Base-by-base conservation (phyloP, 306 rosid genomes). In the Delonix regia region DNA sequence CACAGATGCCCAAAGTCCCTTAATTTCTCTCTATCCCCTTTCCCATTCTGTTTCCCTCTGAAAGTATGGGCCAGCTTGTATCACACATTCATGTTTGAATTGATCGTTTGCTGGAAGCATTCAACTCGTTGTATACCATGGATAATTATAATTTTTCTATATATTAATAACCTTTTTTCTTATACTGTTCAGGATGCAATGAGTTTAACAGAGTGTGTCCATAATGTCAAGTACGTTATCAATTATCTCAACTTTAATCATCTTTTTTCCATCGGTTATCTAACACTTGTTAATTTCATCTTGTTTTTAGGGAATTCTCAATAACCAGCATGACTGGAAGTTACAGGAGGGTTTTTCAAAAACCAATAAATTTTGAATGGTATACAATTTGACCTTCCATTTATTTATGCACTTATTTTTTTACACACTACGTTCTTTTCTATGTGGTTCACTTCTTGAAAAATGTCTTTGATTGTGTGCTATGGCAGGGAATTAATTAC, bases 301-400 rank as follows among this genome's bases (percentile, higher is more conserved):
- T 70, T 69, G 71, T 81, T 73, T 55, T 78, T 8, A 95, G 98
- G 93, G 99, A 95, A 84, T 95, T 95, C 85, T 95, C 99, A 19
- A 91, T 95, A 74, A 87, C 98, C 22, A 85, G 80, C 75, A 71
- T 95, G 89, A 95, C 96, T 24, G 99, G 98, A 81, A 84, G 98
- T 80, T 95, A 91, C 74, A 87, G 99, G 85, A 89, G 86, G 79
- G 97, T 91, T 78, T 93, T 93, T 63, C 97, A 93, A 84, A 93
- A 86, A 68, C 98, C 98, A 34, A 52, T 82, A 59, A 81, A 93
- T 86, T 95, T 89, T 27, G 93, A 91, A 78, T 91, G 98, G 98
- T 95, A 85, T 79, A 78, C 30, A 49, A 30, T 38, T 44, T 64
- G 30, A 59, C 30, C 63, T 65, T 75, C 65, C 44, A 11, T 71